Conservation (phyloP, 2,329 filamentous ascomycete species). For the Grosmannia huntii region DNA sequence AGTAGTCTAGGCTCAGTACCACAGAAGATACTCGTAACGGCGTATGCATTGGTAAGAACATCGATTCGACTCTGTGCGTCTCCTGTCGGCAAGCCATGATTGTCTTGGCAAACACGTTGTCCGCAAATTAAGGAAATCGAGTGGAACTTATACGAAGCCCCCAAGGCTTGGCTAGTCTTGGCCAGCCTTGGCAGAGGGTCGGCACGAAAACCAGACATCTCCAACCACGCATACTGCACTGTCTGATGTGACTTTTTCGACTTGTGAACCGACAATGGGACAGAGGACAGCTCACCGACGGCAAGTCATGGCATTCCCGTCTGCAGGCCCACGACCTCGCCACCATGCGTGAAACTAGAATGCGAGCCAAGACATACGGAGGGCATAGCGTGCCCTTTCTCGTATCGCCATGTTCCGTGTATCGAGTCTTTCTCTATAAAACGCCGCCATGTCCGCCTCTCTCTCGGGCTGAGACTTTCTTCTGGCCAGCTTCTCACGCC, state of each 20-base stretch:
- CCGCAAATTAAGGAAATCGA: not conserved
- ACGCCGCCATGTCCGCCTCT: not conserved
- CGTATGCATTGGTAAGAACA: no score
- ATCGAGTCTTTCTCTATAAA: not conserved
- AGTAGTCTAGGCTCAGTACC: no score
- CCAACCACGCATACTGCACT: not conserved
- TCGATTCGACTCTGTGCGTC: no score
- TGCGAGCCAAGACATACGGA: not conserved
- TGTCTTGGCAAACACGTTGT: not conserved
- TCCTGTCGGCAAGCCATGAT: not conserved
- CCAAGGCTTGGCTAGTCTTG: not conserved
- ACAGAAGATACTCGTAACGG: no score
- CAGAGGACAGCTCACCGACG: not conserved
- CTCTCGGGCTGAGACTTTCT: not conserved
- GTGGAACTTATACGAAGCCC: not conserved
- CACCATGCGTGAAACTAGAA: not conserved
- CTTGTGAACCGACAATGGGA: not conserved
- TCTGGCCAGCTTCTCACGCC: not conserved
- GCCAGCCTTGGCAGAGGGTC: not conserved
- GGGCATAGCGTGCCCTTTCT: not conserved
- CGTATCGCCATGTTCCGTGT: not conserved
- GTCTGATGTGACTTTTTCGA: not conserved
- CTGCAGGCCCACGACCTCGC: not conserved
- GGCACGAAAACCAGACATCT: not conserved
- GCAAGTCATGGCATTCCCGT: not conserved